Percentiles rank a stretch among this genome's conserved stretches.
These are phyloP conservation scores for Panicum hallii DNA, from an alignment of 202 grass and related monocot species.

Conservation along the genomic window DNA sequence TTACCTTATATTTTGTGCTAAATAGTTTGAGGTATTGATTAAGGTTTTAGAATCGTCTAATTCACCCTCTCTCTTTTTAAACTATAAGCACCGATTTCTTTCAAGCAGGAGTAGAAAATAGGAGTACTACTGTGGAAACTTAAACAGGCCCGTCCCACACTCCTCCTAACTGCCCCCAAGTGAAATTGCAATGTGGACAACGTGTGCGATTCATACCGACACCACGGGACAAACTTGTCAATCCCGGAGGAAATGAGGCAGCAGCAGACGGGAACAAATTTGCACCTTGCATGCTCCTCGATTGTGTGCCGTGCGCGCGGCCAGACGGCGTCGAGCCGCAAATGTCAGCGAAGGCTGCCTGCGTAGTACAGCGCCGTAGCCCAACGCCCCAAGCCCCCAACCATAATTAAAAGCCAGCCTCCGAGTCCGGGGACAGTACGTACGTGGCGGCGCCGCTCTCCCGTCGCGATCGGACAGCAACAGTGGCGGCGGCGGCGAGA, in stretches of 20 bases:
- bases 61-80: too few species aligned
- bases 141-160: not conserved
- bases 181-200: not conserved
- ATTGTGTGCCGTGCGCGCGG: not conserved
- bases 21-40: too few species aligned
- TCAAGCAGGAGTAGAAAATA: too few species aligned
- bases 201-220: not conserved
- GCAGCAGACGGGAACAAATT: not conserved
- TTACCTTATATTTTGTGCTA: too few species aligned
- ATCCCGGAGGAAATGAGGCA: not conserved
- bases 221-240: not conserved
- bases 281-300: not conserved
- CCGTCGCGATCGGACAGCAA: constrained; percentile 23
- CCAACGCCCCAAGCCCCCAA: not conserved
- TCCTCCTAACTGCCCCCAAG: not conserved
- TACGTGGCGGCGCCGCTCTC: not conserved
- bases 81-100: too few species aligned
- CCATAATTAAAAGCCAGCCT: not conserved
- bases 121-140: not conserved
- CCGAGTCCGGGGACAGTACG: not conserved
- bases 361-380: not conserved
- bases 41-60: too few species aligned
- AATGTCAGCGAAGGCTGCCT: constrained; percentile 50
- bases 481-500: not conserved
- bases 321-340: not conserved